These are phyloP conservation scores for Senna tora DNA, from an alignment of 306 rosid genomes.

Conservation along the genomic window DNA sequence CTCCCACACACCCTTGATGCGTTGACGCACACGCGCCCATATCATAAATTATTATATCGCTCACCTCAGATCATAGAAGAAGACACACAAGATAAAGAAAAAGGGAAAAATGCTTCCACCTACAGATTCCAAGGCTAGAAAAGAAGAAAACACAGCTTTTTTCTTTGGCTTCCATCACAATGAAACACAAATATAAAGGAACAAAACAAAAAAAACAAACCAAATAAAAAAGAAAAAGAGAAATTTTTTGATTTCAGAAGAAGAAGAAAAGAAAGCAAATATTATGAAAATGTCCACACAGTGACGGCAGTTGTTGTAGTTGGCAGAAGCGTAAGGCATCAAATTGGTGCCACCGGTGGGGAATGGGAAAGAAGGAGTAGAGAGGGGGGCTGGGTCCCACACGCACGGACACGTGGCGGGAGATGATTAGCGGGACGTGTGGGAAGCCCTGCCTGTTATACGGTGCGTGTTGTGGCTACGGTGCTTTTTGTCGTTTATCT, in stretches of 20 bases:
- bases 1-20: constrained; percentile 56
- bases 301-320: constrained; percentile 20
- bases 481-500: constrained; percentile 36
- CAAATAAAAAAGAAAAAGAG: neutral
- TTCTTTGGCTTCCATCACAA: neutral
- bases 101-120: no score
- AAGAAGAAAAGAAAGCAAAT: neutral
- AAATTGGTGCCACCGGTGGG: constrained; percentile 8
- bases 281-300: no score
- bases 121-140: no score
- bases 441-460: constrained; percentile 40
- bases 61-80: constrained; percentile 22
- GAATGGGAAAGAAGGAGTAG: neutral
- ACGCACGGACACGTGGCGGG: constrained; percentile 64
- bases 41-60: constrained; percentile 38
- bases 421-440: constrained; percentile 37
- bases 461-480: neutral
- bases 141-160: neutral
- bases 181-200: neutral
- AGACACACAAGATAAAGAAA: no score
- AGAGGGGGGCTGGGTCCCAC: constrained; percentile 41
- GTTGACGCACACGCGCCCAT: constrained; percentile 81
- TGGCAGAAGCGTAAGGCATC: constrained; percentile 32
- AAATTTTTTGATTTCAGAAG: neutral
- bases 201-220: neutral